A percentile compares a stretch with the other conserved stretches of the same genome.
Evolutionary conservation across 306 rosid species (phyloP).

Genomic region (Ormosia emarginata): DNA sequence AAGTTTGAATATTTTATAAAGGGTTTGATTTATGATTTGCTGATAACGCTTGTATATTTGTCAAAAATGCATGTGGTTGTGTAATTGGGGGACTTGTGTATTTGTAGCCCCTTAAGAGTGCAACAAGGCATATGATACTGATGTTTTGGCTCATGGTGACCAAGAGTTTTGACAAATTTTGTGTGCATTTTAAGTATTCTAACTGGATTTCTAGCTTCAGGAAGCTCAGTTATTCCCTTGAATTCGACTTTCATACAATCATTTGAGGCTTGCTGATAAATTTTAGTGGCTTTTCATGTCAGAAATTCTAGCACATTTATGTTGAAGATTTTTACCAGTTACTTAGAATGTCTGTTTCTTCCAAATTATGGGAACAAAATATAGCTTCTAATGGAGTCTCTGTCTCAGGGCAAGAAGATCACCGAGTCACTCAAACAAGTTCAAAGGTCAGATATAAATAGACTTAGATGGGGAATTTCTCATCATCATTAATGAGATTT

Average conservation of each 20-base stretch:
- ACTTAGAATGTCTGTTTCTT: conserved; percentile 16
- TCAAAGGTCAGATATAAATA: conserved; percentile 57
- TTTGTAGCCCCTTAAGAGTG: not conserved
- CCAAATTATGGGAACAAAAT: conserved; percentile 36
- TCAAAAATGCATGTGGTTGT: not conserved
- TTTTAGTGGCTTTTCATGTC: conserved; percentile 11
- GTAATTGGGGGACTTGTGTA: not conserved
- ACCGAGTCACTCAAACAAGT: conserved; percentile 42
- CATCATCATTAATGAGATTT: conserved; percentile 14
- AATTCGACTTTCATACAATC: not conserved
- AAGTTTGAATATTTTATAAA: conserved; percentile 11
- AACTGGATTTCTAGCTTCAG: conserved; percentile 10
- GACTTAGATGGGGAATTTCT: not conserved
- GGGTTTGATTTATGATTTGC: conserved; percentile 19
- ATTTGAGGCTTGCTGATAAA: not conserved
- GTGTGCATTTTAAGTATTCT: conserved; percentile 9
- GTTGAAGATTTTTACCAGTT: not conserved
- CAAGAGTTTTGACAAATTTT: not conserved
- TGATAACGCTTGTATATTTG: conserved; percentile 5
- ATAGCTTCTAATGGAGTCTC: conserved; percentile 34
- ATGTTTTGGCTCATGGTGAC: not conserved
- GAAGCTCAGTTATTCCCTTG: not conserved
- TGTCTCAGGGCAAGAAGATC: conserved; percentile 55
- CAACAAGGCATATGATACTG: not conserved
- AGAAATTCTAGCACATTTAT: not conserved